A percentile compares a stretch with the other conserved stretches of the same genome.
Evolutionary conservation across 768 basidiomycete species (phyloP).

Genomic region (Termitomyces sp.): DNA sequence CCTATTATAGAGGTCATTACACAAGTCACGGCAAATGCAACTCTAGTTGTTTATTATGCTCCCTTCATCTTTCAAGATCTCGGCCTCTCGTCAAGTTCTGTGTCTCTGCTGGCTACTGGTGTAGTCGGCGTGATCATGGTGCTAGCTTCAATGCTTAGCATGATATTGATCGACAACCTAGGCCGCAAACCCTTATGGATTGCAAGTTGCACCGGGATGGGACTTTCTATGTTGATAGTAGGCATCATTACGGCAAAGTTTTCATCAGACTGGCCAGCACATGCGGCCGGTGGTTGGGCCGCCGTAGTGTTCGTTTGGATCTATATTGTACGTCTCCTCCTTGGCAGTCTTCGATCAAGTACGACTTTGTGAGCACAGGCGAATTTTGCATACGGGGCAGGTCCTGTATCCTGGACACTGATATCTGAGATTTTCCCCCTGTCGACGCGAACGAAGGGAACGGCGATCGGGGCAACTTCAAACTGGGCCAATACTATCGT

Average conservation of each 20-base stretch:
- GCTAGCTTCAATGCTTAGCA: slow-evolving; percentile 29
- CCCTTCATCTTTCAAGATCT: slow-evolving; percentile 32
- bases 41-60: slow-evolving; percentile 16
- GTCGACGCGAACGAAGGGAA: slow-evolving; percentile 34
- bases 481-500: slow-evolving; percentile 35
- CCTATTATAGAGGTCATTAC: neutral
- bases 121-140: slow-evolving; percentile 28
- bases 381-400: slow-evolving; percentile 9
- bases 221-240: slow-evolving; percentile 16
- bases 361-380: neutral
- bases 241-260: slow-evolving; percentile 12
- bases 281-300: slow-evolving; percentile 21
- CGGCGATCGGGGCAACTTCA: slow-evolving; percentile 34
- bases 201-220: slow-evolving; percentile 31
- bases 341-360: slow-evolving; percentile 16
- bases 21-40: neutral
- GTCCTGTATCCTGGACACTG: slow-evolving; percentile 22
- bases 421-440: slow-evolving; percentile 39
- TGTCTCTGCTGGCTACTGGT: slow-evolving; percentile 36
- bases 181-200: slow-evolving; percentile 36
- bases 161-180: slow-evolving; percentile 30
- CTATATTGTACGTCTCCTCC: slow-evolving; percentile 32
- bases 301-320: slow-evolving; percentile 31
- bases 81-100: slow-evolving; percentile 34
- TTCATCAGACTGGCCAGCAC: slow-evolving; percentile 17